Percentiles rank a stretch among this genome's conserved stretches.
Conservation (phyloP, 2,329 filamentous ascomycete genomes). For the Cladosporium colombiae region DNA sequence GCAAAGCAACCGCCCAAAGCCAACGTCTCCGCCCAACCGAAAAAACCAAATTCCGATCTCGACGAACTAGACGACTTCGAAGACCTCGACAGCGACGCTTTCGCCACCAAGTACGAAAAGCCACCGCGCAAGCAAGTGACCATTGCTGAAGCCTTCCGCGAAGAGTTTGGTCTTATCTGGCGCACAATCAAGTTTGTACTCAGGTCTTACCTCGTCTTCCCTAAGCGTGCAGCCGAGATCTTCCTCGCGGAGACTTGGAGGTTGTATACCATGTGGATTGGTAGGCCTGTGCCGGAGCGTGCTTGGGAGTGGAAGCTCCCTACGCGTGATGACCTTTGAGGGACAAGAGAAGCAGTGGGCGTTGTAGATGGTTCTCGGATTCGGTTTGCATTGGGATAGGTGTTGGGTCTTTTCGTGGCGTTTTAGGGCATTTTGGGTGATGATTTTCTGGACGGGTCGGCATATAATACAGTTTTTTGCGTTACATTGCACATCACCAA, state of each 20-base stretch:
- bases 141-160: constrained; percentile 58
- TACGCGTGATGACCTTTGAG: constrained; percentile 33
- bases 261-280: constrained; percentile 63
- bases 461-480: not conserved
- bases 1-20: constrained; percentile 32
- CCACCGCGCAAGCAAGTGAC: constrained; percentile 44
- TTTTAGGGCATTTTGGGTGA: not conserved
- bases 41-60: constrained; percentile 25
- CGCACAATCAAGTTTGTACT: constrained; percentile 67
- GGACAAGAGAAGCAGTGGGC: not conserved
- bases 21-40: not conserved
- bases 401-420: not conserved
- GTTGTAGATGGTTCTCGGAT: not conserved
- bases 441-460: not conserved
- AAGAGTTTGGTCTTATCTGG: constrained; percentile 66
- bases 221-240: constrained; percentile 45
- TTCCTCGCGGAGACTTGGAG: constrained; percentile 55
- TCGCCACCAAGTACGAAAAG: constrained; percentile 42
- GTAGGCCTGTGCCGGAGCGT: constrained; percentile 59
- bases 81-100: constrained; percentile 21
- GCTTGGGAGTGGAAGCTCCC: constrained; percentile 56
- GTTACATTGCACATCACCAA: not conserved
- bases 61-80: constrained; percentile 33
- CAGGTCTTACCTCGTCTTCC: constrained; percentile 62
- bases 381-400: not conserved